Conservation (phyloP, 805 yeast genomes). For the Metschnikowia borealis region DNA sequence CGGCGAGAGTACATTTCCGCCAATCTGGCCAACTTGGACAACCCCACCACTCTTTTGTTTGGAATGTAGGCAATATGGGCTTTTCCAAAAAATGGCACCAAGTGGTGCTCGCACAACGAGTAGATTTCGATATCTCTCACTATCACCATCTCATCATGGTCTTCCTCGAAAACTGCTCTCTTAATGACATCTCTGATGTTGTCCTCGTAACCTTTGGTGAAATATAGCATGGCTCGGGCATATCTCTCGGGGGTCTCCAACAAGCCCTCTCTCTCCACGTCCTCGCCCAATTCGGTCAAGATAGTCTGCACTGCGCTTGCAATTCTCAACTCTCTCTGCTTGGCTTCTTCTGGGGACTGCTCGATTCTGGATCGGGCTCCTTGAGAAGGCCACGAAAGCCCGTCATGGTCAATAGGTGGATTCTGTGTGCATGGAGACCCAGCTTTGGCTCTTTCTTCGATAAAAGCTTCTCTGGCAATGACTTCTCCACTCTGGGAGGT, state of each 20-base stretch:
- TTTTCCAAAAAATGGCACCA: slow-evolving; percentile 96
- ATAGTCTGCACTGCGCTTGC: slow-evolving; percentile 80
- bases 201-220: slow-evolving; percentile 96
- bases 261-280: slow-evolving; percentile 80
- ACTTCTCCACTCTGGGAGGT: slow-evolving; percentile 15
- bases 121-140: slow-evolving; percentile 91
- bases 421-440: slow-evolving; percentile 79
- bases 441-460: slow-evolving; percentile 71
- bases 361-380: slow-evolving; percentile 81
- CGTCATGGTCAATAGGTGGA: slow-evolving; percentile 87
- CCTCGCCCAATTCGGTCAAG: slow-evolving; percentile 86
- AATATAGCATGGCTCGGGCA: slow-evolving; percentile 92
- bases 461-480: slow-evolving; percentile 21
- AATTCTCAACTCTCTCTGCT: slow-evolving; percentile 67
- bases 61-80: slow-evolving; percentile 98
- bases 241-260: slow-evolving; percentile 93
- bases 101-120: slow-evolving; percentile 94
- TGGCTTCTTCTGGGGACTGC: slow-evolving; percentile 60
- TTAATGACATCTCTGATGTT: slow-evolving; percentile 89
- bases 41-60: slow-evolving; percentile 85
- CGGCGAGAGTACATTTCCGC: slow-evolving; percentile 97
- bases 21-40: slow-evolving; percentile 87
- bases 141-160: slow-evolving; percentile 98
- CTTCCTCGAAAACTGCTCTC: slow-evolving; percentile 94
- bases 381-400: slow-evolving; percentile 87